Conservation (phyloP, 1,139 yeast species). For the Pichia norvegensis region DNA sequence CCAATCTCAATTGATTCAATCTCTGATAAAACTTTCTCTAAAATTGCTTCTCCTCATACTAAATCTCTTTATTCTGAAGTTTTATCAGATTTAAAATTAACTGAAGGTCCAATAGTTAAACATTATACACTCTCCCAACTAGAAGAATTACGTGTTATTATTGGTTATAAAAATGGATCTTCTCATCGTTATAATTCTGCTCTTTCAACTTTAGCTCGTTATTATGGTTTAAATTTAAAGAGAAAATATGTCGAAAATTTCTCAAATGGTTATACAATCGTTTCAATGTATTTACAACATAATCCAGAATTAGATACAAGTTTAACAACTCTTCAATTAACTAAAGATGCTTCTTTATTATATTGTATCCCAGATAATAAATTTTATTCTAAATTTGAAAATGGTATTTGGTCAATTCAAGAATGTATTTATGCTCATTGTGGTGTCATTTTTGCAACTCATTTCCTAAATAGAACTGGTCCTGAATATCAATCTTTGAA, state of each 20-base stretch:
- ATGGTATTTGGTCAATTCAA: conserved; percentile 80
- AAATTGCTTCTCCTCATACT: conserved; percentile 74
- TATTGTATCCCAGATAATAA: conserved; percentile 86
- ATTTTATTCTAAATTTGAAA: conserved; percentile 67
- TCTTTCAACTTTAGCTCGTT: conserved; percentile 77
- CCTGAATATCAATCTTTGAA: conserved; percentile 74
- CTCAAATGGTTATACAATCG: conserved; percentile 77
- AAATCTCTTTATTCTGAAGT: conserved; percentile 68
- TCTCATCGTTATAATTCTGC: conserved; percentile 88
- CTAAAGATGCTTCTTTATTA: conserved; percentile 87
- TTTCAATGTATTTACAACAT: conserved; percentile 75
- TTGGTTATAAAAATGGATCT: conserved; percentile 80
- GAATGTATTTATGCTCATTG: conserved; percentile 93
- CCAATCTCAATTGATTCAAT: conserved; percentile 48
- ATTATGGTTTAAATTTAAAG: conserved; percentile 78
- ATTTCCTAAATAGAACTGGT: conserved; percentile 89
- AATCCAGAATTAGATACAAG: conserved; percentile 41
- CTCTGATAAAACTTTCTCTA: conserved; percentile 73
- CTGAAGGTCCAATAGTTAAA: conserved; percentile 91
- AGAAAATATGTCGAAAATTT: conserved; percentile 94
- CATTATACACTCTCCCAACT: conserved; percentile 74
- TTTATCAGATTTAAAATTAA: conserved; percentile 57
- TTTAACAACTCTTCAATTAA: conserved; percentile 80
- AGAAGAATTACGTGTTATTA: conserved; percentile 75
- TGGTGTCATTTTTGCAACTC: conserved; percentile 87